Evolutionary conservation across 352 stramenopile genomes (phyloP).

Genomic region (Globisporangium emineosum): DNA sequence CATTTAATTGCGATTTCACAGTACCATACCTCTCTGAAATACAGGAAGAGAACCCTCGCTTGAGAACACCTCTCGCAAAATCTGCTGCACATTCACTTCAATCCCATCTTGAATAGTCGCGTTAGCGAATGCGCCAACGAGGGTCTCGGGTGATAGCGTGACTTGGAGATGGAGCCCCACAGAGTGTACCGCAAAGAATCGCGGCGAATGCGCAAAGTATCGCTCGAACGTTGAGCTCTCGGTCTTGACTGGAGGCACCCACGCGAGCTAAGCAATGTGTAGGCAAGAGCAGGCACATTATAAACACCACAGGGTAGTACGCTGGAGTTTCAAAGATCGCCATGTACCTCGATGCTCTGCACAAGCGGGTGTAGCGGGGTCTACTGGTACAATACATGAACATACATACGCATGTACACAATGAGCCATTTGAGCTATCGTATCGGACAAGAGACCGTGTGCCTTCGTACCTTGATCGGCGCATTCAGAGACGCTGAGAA

Average conservation of each 20-base stretch:
- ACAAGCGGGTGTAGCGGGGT: slow-evolving; percentile 29
- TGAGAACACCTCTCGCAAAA: slow-evolving; percentile 26
- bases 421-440: not conserved
- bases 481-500: slow-evolving; percentile 20
- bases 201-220: slow-evolving; percentile 25
- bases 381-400: not conserved
- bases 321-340: not conserved
- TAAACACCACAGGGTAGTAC: not conserved
- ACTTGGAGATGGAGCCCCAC: slow-evolving; percentile 38
- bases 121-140: slow-evolving; percentile 14
- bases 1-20: not conserved
- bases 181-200: slow-evolving; percentile 20
- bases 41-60: slow-evolving; percentile 7
- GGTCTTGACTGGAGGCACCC: slow-evolving; percentile 20
- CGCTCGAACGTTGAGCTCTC: slow-evolving; percentile 39
- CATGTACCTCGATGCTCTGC: slow-evolving; percentile 33
- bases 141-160: not conserved
- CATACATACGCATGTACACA: too few relatives aligned
- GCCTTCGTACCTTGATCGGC: slow-evolving; percentile 17
- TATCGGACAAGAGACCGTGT: not conserved
- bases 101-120: slow-evolving; percentile 23
- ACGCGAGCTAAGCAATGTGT: slow-evolving; percentile 27
- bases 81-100: slow-evolving; percentile 30
- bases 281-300: not conserved
- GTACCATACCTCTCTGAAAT: slow-evolving; percentile 18